These are phyloP conservation scores for Ophiostoma sp. DNA, from an alignment of 2,329 filamentous ascomycete genomes.

Conservation along the genomic window DNA sequence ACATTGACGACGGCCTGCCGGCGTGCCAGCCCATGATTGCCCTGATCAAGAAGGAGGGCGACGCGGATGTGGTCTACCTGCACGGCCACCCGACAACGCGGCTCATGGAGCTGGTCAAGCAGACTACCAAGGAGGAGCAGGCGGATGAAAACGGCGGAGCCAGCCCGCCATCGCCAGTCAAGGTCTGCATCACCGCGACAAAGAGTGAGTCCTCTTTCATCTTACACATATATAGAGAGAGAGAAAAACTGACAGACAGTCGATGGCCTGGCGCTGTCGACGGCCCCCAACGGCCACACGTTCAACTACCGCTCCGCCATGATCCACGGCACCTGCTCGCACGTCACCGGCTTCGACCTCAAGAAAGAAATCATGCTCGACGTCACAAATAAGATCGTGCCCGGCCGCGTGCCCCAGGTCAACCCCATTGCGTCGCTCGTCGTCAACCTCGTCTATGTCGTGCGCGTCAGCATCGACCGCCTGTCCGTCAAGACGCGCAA, in stretches of 20 bases:
- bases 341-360: slow-evolving; percentile 15
- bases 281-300: slow-evolving; percentile 27
- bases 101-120: slow-evolving; percentile 26
- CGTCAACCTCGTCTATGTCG: slow-evolving; percentile 25
- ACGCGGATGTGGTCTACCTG: slow-evolving; percentile 22
- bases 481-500: slow-evolving; percentile 26
- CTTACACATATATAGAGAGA: no score
- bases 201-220: slow-evolving; percentile 18
- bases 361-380: slow-evolving; percentile 24
- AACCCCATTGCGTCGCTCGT: slow-evolving; percentile 26
- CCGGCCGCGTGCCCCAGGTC: slow-evolving; percentile 24
- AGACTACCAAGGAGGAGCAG: slow-evolving; percentile 19
- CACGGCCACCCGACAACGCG: slow-evolving; percentile 27
- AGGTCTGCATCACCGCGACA: slow-evolving; percentile 26
- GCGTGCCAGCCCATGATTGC: slow-evolving; percentile 27
- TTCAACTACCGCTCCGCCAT: slow-evolving; percentile 28
- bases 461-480: slow-evolving; percentile 24
- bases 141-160: neutral
- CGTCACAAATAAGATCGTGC: slow-evolving; percentile 26
- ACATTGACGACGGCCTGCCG: slow-evolving; percentile 25
- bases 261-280: slow-evolving; percentile 26
- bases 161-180: slow-evolving; percentile 16
- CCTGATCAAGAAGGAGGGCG: slow-evolving; percentile 22
- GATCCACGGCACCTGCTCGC: slow-evolving; percentile 25
- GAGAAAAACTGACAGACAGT: slow-evolving; percentile 17